Conservation (phyloP, 768 basidiomycete species). For the Trametes villosa region DNA sequence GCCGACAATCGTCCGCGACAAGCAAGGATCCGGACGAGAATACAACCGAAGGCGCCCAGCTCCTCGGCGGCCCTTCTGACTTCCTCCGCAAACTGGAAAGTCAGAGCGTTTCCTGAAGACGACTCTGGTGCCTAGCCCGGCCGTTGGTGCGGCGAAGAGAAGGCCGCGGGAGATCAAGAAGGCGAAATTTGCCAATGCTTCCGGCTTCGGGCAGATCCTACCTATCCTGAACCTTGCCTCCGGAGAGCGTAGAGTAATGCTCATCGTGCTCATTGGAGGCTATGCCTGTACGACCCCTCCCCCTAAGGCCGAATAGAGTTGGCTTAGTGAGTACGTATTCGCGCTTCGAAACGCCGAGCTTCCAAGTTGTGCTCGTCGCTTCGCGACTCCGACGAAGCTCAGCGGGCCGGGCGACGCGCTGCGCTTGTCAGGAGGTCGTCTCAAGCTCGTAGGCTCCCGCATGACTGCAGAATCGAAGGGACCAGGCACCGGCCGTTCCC, state of each 20-base stretch:
- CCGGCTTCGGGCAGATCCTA: constrained; percentile 11
- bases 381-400: too few species aligned
- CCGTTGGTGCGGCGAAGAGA: neutral
- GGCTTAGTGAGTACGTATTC: neutral
- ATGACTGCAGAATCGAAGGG: too few species aligned
- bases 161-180: constrained; percentile 13
- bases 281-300: too few species aligned
- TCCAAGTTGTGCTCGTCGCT: neutral
- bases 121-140: constrained; percentile 10
- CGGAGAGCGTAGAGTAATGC: neutral
- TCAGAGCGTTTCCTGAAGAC: neutral
- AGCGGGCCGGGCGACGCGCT: too few species aligned
- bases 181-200: constrained; percentile 10
- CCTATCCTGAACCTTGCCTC: neutral
- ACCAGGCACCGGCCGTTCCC: too few species aligned
- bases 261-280: neutral
- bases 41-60: constrained; percentile 4
- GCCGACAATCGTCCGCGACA: constrained; percentile 16
- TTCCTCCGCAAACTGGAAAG: constrained; percentile 1
- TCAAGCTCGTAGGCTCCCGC: too few species aligned
- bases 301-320: neutral
- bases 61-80: constrained; percentile 6
- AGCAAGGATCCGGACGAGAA: neutral
- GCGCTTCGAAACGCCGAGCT: neutral
- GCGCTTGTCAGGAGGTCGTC: too few species aligned